These are phyloP conservation scores for Terfezia claveryi DNA, from an alignment of 495 filamentous ascomycete genomes.

Conservation along the genomic window DNA sequence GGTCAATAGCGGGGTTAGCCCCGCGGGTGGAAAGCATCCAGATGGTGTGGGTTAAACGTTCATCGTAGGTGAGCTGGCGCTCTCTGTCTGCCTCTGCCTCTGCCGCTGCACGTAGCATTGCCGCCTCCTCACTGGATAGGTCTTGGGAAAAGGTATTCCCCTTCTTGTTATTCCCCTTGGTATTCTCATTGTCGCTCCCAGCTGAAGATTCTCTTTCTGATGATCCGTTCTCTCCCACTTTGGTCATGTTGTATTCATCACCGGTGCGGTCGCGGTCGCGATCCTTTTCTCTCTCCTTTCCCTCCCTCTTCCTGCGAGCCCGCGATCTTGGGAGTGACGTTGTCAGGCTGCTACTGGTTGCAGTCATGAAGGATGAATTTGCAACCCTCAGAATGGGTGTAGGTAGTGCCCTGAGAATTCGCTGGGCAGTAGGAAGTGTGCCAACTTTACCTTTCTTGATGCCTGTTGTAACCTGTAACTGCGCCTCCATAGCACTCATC, in stretches of 20 bases:
- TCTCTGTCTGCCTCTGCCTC: conserved; percentile 37
- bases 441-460: conserved; percentile 17
- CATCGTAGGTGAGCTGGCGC: conserved; percentile 61
- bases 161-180: not conserved
- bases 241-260: conserved; percentile 1
- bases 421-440: conserved; percentile 74
- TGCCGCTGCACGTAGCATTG: conserved; percentile 27
- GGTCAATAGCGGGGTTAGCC: conserved; percentile 82
- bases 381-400: conserved; percentile 82
- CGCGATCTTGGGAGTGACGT: conserved; percentile 54
- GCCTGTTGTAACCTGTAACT: conserved; percentile 3
- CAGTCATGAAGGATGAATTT: conserved; percentile 83
- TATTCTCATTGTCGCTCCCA: not conserved
- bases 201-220: conserved; percentile 9
- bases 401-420: conserved; percentile 74
- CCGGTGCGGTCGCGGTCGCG: conserved; percentile 7
- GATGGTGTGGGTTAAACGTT: conserved; percentile 67
- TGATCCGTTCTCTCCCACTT: not conserved
- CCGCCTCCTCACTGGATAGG: conserved; percentile 18
- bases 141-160: conserved; percentile 4
- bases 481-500: conserved; percentile 42
- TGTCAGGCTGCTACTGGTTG: conserved; percentile 74
- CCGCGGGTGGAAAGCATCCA: conserved; percentile 86
- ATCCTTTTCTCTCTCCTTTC: conserved; percentile 21
- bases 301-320: conserved; percentile 8